phyloP scores from a whole-genome alignment of 192 early-diverging fungal species.

The Entophlyctis luteolus region DNA sequence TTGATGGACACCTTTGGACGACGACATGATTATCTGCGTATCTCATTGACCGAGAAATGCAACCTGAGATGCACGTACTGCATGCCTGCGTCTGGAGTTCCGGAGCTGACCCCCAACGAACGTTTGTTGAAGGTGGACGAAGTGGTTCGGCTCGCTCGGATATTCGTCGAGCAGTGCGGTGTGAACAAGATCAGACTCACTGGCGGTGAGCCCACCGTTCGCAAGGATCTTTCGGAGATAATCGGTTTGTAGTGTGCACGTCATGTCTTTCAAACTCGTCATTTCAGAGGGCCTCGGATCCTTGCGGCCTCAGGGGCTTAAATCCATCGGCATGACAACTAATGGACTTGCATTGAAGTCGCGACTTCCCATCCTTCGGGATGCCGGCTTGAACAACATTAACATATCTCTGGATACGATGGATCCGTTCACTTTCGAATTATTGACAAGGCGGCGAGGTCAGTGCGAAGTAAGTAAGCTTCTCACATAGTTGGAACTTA shows the following conservation, averaged over 20 bases:
- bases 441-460: conserved; percentile 84
- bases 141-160: conserved; percentile 69
- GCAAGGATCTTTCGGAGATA: conserved; percentile 83
- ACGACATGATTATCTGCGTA: conserved; percentile 89
- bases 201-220: conserved; percentile 92
- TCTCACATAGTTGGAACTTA: neutral
- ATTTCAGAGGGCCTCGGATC: conserved; percentile 60
- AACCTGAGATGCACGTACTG: conserved; percentile 92
- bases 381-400: conserved; percentile 75
- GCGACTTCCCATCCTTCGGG: conserved; percentile 67
- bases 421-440: conserved; percentile 79
- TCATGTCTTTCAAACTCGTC: neutral
- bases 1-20: conserved; percentile 74
- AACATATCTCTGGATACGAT: conserved; percentile 93
- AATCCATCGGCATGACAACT: conserved; percentile 85
- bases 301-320: conserved; percentile 69
- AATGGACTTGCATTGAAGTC: conserved; percentile 89
- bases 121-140: conserved; percentile 75
- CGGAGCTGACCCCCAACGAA: conserved; percentile 49
- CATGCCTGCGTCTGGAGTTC: conserved; percentile 4
- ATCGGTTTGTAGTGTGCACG: conserved; percentile 50
- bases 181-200: conserved; percentile 93
- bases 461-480: neutral
- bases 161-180: conserved; percentile 80
- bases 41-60: conserved; percentile 91